These are phyloP conservation scores for Lactarius vividus DNA, from an alignment of 768 basidiomycete species.

Conservation along the genomic window DNA sequence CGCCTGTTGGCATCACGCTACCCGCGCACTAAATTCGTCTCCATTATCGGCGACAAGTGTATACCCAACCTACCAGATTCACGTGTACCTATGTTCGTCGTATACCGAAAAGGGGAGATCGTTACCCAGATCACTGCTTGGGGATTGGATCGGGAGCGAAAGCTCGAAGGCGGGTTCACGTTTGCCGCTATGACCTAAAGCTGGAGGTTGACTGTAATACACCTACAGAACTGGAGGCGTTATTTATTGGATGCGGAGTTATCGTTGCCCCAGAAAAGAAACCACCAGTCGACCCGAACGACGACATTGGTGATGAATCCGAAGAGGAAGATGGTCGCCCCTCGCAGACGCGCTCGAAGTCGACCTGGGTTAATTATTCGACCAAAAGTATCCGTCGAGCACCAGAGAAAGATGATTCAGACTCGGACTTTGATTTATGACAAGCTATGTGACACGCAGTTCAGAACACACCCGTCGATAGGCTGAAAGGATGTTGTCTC, in stretches of 20 bases:
- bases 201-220: not conserved
- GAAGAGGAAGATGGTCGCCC: slow-evolving; percentile 49
- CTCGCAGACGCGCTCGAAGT: slow-evolving; percentile 55
- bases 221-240: slow-evolving; percentile 62
- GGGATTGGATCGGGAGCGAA: slow-evolving; percentile 76
- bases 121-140: slow-evolving; percentile 81
- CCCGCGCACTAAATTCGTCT: slow-evolving; percentile 92
- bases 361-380: slow-evolving; percentile 52
- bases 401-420: slow-evolving; percentile 61
- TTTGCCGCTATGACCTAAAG: slow-evolving; percentile 12
- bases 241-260: slow-evolving; percentile 61
- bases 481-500: not conserved
- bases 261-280: slow-evolving; percentile 55
- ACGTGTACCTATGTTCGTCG: slow-evolving; percentile 85
- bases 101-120: slow-evolving; percentile 92
- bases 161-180: slow-evolving; percentile 59
- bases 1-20: slow-evolving; percentile 72
- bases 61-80: slow-evolving; percentile 94
- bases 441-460: not conserved
- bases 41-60: slow-evolving; percentile 91
- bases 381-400: slow-evolving; percentile 55
- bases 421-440: slow-evolving; percentile 67
- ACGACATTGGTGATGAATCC: slow-evolving; percentile 45
- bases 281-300: slow-evolving; percentile 32
- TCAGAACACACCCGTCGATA: not conserved